phyloP scores from a whole-genome alignment of 768 basidiomycete species.

The Auriscalpium microsporum region DNA sequence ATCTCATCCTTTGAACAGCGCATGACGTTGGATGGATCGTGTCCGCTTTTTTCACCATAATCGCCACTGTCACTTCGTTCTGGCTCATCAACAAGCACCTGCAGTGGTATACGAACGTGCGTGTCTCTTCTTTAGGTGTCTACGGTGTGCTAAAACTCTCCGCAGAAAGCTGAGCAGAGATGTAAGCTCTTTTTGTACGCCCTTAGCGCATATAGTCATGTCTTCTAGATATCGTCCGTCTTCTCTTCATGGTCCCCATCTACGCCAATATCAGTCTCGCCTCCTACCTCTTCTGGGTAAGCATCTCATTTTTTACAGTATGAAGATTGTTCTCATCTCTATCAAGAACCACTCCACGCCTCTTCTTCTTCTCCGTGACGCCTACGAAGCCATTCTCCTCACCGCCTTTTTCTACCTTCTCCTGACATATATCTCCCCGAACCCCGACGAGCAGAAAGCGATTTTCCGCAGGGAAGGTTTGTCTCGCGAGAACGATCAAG shows the following conservation, averaged over 20 bases:
- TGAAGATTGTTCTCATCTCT: neutral
- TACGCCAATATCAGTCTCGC: conserved; percentile 62
- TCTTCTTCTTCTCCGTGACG: conserved; percentile 59
- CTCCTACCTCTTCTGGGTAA: conserved; percentile 66
- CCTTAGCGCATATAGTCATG: neutral
- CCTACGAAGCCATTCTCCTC: conserved; percentile 69
- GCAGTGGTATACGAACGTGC: conserved; percentile 61
- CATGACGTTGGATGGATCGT: conserved; percentile 71
- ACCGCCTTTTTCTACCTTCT: conserved; percentile 76
- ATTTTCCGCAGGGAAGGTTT: conserved; percentile 50
- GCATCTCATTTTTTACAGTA: neutral
- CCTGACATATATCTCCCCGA: conserved; percentile 58
- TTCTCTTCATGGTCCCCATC: conserved; percentile 72
- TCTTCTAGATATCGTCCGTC: conserved; percentile 53
- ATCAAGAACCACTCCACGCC: conserved; percentile 58
- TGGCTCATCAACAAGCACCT: conserved; percentile 75
- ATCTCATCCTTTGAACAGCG: conserved; percentile 24
- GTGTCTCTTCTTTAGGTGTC: conserved; percentile 15
- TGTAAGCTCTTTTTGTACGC: conserved; percentile 30
- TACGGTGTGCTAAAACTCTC: neutral
- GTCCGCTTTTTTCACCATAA: conserved; percentile 46
- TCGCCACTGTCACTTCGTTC: conserved; percentile 49
- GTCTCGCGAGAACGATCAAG: conserved; percentile 46
- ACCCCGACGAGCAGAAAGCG: conserved; percentile 50
- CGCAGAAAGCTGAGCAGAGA: conserved; percentile 60